Conservation (phyloP, 23 red algal species). For the Gracilaria gracilis region DNA sequence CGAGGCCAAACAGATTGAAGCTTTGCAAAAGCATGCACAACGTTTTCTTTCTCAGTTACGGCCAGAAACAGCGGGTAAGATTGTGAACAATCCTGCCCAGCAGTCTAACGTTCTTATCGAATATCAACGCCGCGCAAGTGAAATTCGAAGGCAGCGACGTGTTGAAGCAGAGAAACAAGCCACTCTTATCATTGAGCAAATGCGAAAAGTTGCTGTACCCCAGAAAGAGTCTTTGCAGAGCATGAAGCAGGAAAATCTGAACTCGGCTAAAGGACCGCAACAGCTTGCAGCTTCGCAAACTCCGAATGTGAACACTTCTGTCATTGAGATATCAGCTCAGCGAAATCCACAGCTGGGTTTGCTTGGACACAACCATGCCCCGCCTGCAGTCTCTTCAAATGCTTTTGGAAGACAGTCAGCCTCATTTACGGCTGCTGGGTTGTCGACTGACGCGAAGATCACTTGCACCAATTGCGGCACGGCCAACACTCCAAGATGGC, state of each 20-base stretch:
- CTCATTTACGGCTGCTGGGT: slow-evolving; percentile 2
- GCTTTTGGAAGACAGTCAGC: background rate
- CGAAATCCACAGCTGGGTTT: slow-evolving; percentile 6
- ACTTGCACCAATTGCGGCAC: slow-evolving; percentile 35
- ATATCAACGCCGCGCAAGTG: background rate
- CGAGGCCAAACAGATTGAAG: slow-evolving; percentile 37
- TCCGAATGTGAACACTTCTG: background rate
- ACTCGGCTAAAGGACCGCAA: background rate
- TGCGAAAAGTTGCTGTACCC: slow-evolving; percentile 13
- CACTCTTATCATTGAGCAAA: slow-evolving; percentile 11
- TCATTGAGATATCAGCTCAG: slow-evolving; percentile 4
- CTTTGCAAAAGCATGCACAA: slow-evolving; percentile 19
- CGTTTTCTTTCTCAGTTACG: background rate
- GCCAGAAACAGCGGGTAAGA: slow-evolving; percentile 8
- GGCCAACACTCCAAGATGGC: slow-evolving; percentile 20
- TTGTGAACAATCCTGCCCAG: slow-evolving; percentile 18
- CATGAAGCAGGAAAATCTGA: slow-evolving; percentile 7
- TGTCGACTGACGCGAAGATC: slow-evolving; percentile 4
- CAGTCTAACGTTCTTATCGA: slow-evolving; percentile 19
- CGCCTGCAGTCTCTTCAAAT: background rate
- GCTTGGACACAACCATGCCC: slow-evolving; percentile 10
- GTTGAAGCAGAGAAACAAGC: slow-evolving; percentile 41
- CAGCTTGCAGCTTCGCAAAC: slow-evolving; percentile 7
- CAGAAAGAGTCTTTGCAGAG: background rate
- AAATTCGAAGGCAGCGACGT: slow-evolving; percentile 28